Base-by-base conservation (phyloP, 176 grass and related monocot genomes). In the Eremochloa ophiuroides region DNA sequence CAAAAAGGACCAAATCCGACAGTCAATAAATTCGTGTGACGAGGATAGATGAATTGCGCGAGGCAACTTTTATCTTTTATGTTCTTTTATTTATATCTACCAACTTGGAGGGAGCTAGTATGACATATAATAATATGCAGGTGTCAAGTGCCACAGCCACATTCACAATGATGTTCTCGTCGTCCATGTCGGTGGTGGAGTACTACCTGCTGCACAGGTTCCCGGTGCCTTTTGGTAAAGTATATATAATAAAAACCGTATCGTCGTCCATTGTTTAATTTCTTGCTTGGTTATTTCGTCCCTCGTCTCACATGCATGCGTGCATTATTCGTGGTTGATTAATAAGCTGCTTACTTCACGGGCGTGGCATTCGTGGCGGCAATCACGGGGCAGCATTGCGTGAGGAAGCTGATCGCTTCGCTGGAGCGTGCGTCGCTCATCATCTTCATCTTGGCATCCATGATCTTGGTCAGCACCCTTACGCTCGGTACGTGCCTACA, bases 141-240 rank as follows among this genome's bases (percentile, higher is more conserved):
- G 94, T 94, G 29, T 86, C 91, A 28, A 97, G 94, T 79, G 94
- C 89, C 8, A 97, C 89, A 16, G 80, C 94, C 18, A 97, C 92
- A 35, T 97, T 97, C 82, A 83, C 88, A 7, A 97, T 97, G 92
- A 94, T 88, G 78, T 98, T 98, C 83, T 98, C 95, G 12, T 92
- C 90, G 17, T 94, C 92, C 38, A 93, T 98, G 88, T 91, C 90
- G 0, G 88, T 87, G 5, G 62, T 98, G 7, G 90, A 98, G 58
- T 98, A 93, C 83, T 91, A 93, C 75, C 90, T 98, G 69, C 34
- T 93, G 55, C 72, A 85, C 10, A 78, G 92, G 4, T 94, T 94
- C 58, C 92, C 89, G 0, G 83, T 97, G 38, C 88, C 87, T 66
- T 92, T 94, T 40, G 92, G 94, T 94, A n/a, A n/a, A 35, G n/a